Percentiles rank a stretch among this genome's conserved stretches.
phyloP scores from a whole-genome alignment of 2,329 filamentous ascomycete genomes.

The Pseudogymnoascus sp. region DNA sequence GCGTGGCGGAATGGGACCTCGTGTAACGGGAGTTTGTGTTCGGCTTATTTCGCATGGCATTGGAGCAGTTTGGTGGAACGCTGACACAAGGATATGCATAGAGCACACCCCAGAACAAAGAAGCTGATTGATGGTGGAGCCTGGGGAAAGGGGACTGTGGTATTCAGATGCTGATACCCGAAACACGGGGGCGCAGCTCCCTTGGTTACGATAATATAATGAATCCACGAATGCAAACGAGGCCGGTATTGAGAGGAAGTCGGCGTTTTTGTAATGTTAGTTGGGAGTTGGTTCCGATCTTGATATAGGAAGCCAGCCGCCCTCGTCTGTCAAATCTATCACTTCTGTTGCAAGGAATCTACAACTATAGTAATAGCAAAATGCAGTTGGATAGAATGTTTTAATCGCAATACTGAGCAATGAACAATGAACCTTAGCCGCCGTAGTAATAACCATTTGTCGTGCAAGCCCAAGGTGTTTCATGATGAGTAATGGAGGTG shows the following conservation, averaged over 20 bases:
- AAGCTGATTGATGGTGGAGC: neutral
- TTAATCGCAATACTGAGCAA: neutral
- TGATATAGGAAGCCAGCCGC: neutral
- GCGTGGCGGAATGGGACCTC: constrained; percentile 27
- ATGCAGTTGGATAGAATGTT: neutral
- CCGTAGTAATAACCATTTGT: neutral
- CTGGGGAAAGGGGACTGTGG: neutral
- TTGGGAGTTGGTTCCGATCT: neutral
- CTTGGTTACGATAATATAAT: neutral
- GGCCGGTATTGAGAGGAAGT: neutral
- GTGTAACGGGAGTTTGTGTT: constrained; percentile 15
- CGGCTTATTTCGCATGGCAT: neutral
- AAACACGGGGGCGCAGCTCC: neutral
- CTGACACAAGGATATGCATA: constrained; percentile 4
- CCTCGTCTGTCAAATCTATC: neutral
- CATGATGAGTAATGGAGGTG: constrained; percentile 3
- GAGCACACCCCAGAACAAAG: neutral
- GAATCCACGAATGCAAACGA: constrained; percentile 6
- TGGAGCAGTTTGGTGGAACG: neutral
- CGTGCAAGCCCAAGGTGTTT: neutral
- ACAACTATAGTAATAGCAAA: neutral
- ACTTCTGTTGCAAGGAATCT: neutral
- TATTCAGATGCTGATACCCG: constrained; percentile 1
- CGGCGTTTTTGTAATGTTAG: neutral
- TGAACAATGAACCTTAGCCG: no score